Evolutionary conservation across 768 basidiomycete genomes (phyloP), one percentile per base, ranked within the genome.

Genomic region (Termitomyces sp.): DNA sequence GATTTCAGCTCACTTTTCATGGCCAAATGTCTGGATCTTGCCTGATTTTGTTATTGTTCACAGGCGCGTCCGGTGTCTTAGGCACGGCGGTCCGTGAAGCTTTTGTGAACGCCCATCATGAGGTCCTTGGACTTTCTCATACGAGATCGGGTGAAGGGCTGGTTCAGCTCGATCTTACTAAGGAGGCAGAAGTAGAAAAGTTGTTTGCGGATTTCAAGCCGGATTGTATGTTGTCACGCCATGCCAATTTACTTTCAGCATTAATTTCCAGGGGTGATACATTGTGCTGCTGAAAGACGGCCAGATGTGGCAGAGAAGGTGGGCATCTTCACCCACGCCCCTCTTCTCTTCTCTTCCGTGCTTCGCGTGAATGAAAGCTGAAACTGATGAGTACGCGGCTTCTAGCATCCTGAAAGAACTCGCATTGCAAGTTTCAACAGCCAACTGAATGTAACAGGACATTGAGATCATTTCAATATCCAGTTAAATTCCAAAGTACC

Each of bases 271-370:
- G 87, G 88, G 85, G 84, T 98, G 40, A 85, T 98, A 16, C 96
- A 98, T 67, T 97, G 94, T 66, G 96, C 96, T 14, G 96, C 96
- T 2, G 95, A 98, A 72, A 75, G 96, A 60, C 77, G 94, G 45
- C 94, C 95, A 5, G 94, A 98, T 67, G 90, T 92, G 13, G 94
- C 93, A 56, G 92, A 96, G 70, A 89, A 88, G 75, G 94, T 90
- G 28, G 26, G 52, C 5, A 7, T 32, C n/a, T 52, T 61, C 51
- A 79, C 13, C 40, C 52, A 24, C 11, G 16, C 10, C 26, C 26
- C 30, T 30, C 30, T 30, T 30, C 22, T 26, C 20, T 51, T 50
- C 14, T 38, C 5, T 28, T 38, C 16, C 5, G 51, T 50, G 22
- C 35, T 18, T 18, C 24, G 50, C 14, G 26, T 65, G 20, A 13